These are phyloP conservation scores for Kurtzmaniella quercitrusa DNA, from an alignment of 1,139 yeast species.

Conservation along the genomic window DNA sequence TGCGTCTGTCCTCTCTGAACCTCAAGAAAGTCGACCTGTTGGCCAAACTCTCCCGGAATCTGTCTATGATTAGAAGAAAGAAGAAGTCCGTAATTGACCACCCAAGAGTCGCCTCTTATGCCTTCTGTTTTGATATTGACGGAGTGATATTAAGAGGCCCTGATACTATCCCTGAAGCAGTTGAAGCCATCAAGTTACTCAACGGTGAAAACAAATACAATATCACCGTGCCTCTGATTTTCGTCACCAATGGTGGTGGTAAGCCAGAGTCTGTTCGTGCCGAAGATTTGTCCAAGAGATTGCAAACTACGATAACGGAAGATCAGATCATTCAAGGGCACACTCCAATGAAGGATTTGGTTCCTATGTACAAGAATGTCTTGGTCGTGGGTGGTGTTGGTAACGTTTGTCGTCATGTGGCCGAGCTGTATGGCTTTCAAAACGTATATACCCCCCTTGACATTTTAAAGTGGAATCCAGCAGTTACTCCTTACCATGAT, in stretches of 20 bases:
- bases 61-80: conserved; percentile 47
- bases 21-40: conserved; percentile 48
- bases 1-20: conserved; percentile 33
- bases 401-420: conserved; percentile 75
- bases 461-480: conserved; percentile 79
- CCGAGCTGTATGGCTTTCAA: conserved; percentile 71
- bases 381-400: conserved; percentile 84
- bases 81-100: conserved; percentile 58
- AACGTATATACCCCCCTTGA: conserved; percentile 77
- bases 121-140: conserved; percentile 84
- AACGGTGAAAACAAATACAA: conserved; percentile 77
- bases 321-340: conserved; percentile 87
- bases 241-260: conserved; percentile 89
- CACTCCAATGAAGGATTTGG: conserved; percentile 82
- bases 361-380: conserved; percentile 60
- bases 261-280: conserved; percentile 72
- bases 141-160: conserved; percentile 82
- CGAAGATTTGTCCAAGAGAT: conserved; percentile 56
- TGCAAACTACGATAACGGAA: conserved; percentile 56
- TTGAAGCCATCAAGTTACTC: conserved; percentile 61
- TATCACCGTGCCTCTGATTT: conserved; percentile 78
- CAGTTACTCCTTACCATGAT: conserved; percentile 76
- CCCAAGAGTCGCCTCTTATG: conserved; percentile 71
- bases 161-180: conserved; percentile 72
- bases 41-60: conserved; percentile 48